Evolutionary conservation across 1,284 basidiomycete species (phyloP).

Genomic region (Sanghuangporus baumii): DNA sequence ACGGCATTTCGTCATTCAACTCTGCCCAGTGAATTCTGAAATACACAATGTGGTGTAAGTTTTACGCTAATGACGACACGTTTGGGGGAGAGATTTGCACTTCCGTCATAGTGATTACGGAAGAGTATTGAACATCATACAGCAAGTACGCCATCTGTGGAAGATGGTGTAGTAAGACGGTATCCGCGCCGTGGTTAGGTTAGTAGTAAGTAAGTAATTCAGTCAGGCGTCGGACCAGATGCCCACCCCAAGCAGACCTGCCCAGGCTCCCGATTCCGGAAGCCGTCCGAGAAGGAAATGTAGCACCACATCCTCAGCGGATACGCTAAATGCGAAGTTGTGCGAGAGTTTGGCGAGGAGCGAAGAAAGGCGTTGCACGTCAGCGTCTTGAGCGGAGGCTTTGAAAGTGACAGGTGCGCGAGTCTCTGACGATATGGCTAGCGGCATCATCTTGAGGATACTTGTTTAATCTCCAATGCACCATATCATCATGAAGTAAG

Average conservation of each 20-base stretch:
- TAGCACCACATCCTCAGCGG: background rate
- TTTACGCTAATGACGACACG: background rate
- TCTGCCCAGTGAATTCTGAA: background rate
- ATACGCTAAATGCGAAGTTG: constrained; percentile 6
- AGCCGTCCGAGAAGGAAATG: constrained; percentile 11
- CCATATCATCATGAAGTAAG: too few relatives aligned
- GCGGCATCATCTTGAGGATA: background rate
- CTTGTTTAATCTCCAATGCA: background rate
- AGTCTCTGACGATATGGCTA: background rate
- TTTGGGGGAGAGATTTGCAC: too few relatives aligned
- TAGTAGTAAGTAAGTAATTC: background rate
- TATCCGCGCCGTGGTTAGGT: background rate
- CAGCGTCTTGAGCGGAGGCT: background rate
- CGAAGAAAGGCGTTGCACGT: background rate
- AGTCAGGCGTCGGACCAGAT: constrained; percentile 8
- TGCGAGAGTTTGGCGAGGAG: background rate
- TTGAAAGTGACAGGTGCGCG: background rate
- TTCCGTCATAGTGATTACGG: too few relatives aligned
- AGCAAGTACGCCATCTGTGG: too few relatives aligned
- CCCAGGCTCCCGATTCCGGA: background rate
- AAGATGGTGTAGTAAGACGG: background rate
- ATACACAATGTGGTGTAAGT: background rate
- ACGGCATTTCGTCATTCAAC: background rate
- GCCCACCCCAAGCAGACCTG: constrained; percentile 10
- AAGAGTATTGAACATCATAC: too few relatives aligned